phyloP scores from a whole-genome alignment of 371 early-diverging fungal species.

The Lichtheimia corymbifera region DNA sequence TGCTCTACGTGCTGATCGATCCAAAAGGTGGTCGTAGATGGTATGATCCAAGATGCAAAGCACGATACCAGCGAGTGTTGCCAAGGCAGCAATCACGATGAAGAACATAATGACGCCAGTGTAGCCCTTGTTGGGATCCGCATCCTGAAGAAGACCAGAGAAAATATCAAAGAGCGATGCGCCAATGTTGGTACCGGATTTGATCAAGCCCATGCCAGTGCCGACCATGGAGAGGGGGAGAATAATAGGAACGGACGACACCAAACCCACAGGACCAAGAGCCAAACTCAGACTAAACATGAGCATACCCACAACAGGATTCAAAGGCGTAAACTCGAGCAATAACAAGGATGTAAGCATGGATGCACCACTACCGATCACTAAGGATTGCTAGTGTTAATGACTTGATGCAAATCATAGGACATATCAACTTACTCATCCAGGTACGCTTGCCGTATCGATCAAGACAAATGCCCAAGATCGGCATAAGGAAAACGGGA shows the following conservation, averaged over 20 bases:
- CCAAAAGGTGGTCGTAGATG: conserved; percentile 49
- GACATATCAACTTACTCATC: conserved; percentile 42
- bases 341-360: conserved; percentile 52
- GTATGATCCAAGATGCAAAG: conserved; percentile 44
- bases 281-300: conserved; percentile 66
- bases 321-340: conserved; percentile 52
- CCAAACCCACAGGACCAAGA: conserved; percentile 66
- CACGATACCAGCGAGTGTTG: conserved; percentile 41
- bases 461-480: conserved; percentile 67
- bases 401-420: background rate
- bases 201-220: conserved; percentile 72
- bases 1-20: conserved; percentile 26
- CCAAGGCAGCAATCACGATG: conserved; percentile 39
- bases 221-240: conserved; percentile 61
- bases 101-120: conserved; percentile 59
- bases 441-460: conserved; percentile 59
- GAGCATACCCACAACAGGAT: conserved; percentile 63
- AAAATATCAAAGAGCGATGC: conserved; percentile 66
- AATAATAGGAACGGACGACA: conserved; percentile 67
- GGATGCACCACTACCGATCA: conserved; percentile 50
- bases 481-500: conserved; percentile 69
- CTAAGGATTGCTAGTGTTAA: conserved; percentile 12
- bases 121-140: conserved; percentile 46
- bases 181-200: conserved; percentile 67
- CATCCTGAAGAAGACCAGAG: conserved; percentile 67